Conservation (phyloP, 352 stramenopile genomes). For the Globisporangium barbulae region DNA sequence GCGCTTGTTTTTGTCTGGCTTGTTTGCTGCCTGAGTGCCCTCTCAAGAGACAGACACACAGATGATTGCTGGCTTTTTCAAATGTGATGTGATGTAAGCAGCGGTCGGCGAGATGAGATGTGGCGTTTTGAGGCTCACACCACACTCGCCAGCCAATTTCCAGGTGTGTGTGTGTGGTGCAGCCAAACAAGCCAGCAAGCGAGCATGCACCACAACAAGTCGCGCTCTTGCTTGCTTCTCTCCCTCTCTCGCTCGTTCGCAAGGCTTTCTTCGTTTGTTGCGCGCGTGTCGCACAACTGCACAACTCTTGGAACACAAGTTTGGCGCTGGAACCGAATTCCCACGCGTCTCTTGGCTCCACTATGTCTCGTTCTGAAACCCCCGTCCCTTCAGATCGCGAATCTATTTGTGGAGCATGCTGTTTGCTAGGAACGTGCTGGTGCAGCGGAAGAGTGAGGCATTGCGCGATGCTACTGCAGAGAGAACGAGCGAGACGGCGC, state of each 20-base stretch:
- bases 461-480: background rate
- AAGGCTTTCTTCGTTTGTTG: conserved; percentile 10
- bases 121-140: background rate
- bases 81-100: background rate
- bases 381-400: background rate
- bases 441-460: background rate
- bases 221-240: background rate
- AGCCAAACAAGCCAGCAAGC: background rate
- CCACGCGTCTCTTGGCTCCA: background rate
- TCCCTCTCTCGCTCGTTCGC: background rate
- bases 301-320: background rate
- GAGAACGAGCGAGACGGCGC: too few species aligned
- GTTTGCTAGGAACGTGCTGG: background rate
- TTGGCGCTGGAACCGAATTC: background rate
- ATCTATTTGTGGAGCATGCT: background rate
- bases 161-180: background rate
- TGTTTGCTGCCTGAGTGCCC: conserved; percentile 2
- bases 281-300: conserved; percentile 5
- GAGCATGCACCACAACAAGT: conserved; percentile 1
- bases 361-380: background rate
- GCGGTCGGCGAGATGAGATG: background rate
- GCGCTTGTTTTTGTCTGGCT: background rate
- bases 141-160: conserved; percentile 1
- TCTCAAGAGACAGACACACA: background rate
- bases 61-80: background rate